These are phyloP conservation scores for Myxozyma monticola DNA, from an alignment of 805 yeast genomes.

Conservation along the genomic window DNA sequence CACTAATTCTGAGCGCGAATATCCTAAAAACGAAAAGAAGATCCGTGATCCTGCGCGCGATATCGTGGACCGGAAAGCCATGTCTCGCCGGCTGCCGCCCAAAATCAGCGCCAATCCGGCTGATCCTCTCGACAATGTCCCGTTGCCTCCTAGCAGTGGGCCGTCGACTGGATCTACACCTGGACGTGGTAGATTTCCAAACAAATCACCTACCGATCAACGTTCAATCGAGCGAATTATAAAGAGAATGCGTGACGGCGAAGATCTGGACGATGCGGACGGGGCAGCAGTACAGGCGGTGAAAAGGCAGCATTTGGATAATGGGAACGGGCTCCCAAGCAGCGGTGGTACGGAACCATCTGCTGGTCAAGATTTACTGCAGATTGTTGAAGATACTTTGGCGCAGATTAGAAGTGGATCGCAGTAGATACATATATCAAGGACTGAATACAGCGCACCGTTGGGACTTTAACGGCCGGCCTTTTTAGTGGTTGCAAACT, in stretches of 20 bases:
- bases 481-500: too few species aligned
- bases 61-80: conserved; percentile 14
- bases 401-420: conserved; percentile 25
- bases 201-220: conserved; percentile 1
- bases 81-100: conserved; percentile 7
- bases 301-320: conserved; percentile 16
- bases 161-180: conserved; percentile 18
- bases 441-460: too few species aligned
- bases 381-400: conserved; percentile 20
- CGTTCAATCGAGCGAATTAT: conserved; percentile 9
- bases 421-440: too few species aligned
- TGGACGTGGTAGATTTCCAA: conserved; percentile 13
- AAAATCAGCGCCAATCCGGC: conserved; percentile 11
- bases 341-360: conserved; percentile 1
- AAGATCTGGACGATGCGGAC: conserved; percentile 6
- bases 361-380: conserved; percentile 6
- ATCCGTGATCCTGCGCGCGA: conserved; percentile 24
- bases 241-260: conserved; percentile 19
- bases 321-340: background rate
- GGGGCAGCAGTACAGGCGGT: background rate
- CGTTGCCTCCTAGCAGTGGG: conserved; percentile 17
- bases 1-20: conserved; percentile 31
- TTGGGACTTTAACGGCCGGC: too few species aligned
- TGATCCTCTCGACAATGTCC: conserved; percentile 16
- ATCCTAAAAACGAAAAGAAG: conserved; percentile 1